Percentiles rank a stretch among this genome's conserved stretches.
phyloP scores from a whole-genome alignment of 495 filamentous ascomycete species.

The Achaetomiella virescens region DNA sequence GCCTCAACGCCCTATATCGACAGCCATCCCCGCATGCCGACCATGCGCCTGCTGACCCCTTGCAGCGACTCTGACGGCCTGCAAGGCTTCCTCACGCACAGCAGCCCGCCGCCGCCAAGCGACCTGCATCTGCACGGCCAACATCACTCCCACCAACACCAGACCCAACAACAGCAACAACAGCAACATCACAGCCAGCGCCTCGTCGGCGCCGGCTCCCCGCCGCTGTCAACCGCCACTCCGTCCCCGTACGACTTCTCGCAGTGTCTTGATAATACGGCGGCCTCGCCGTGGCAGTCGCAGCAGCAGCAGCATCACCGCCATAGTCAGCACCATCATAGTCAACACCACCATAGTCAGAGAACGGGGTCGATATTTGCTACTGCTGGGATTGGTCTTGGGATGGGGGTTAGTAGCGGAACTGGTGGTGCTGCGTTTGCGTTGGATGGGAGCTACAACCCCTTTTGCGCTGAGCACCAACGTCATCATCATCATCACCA shows the following conservation, averaged over 20 bases:
- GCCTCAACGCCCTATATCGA: constrained; percentile 19
- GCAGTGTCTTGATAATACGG: not conserved
- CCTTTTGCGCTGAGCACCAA: too few relatives aligned
- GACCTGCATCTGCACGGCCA: constrained; percentile 16
- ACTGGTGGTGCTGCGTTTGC: too few relatives aligned
- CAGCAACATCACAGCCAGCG: constrained; percentile 21
- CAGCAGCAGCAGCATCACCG: not conserved
- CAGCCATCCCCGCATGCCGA: constrained; percentile 16
- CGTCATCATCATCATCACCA: not conserved
- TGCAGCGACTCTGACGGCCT: constrained; percentile 39
- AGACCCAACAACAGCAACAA: too few relatives aligned
- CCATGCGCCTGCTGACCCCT: constrained; percentile 37
- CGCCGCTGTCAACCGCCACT: not conserved
- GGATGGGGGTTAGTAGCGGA: too few relatives aligned
- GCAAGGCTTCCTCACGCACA: constrained; percentile 19
- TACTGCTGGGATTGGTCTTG: too few relatives aligned
- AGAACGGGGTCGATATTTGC: too few relatives aligned
- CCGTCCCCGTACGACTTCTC: constrained; percentile 5
- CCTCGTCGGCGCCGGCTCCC: constrained; percentile 18
- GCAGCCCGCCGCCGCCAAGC: constrained; percentile 19
- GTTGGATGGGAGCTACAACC: too few relatives aligned
- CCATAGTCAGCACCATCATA: not conserved
- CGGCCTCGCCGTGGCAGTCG: not conserved
- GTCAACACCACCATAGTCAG: not conserved
- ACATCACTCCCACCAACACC: constrained; percentile 9